Conservation (phyloP, 768 basidiomycete genomes). For the Suillus variegatus region DNA sequence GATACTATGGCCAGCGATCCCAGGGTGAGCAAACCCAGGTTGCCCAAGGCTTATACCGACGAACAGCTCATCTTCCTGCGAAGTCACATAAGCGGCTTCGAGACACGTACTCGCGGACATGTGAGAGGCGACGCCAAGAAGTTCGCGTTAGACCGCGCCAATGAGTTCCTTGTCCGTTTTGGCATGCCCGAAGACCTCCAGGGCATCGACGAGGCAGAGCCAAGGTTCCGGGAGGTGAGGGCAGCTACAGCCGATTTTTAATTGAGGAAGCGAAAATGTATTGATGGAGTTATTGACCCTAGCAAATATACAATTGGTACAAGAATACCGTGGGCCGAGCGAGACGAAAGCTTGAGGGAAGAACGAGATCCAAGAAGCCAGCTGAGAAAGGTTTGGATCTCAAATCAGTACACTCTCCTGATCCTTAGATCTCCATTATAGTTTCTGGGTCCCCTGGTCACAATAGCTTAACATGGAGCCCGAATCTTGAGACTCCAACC, state of each 20-base stretch:
- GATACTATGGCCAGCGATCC: constrained; percentile 51
- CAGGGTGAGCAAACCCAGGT: constrained; percentile 65
- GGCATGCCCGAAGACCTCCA: constrained; percentile 58
- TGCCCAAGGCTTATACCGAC: constrained; percentile 65
- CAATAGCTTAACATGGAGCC: constrained; percentile 38
- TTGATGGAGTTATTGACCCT: constrained; percentile 3
- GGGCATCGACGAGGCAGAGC: constrained; percentile 56
- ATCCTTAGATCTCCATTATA: constrained; percentile 13
- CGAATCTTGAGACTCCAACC: constrained; percentile 36
- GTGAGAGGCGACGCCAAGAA: constrained; percentile 71
- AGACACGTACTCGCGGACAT: constrained; percentile 57
- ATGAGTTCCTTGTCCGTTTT: constrained; percentile 60
- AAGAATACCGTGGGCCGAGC: constrained; percentile 69
- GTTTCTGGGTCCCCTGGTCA: constrained; percentile 20
- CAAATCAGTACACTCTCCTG: constrained; percentile 9
- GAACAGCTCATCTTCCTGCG: constrained; percentile 61
- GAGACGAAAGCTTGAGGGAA: constrained; percentile 57
- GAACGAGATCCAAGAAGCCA: constrained; percentile 50
- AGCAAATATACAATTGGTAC: constrained; percentile 45
- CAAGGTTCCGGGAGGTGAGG: constrained; percentile 60
- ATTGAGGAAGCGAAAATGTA: constrained; percentile 1
- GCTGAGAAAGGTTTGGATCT: constrained; percentile 48
- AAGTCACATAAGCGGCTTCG: constrained; percentile 55
- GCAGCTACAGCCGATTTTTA: neutral
- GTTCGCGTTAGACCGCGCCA: constrained; percentile 62